These are phyloP conservation scores for Fusarium goolgardi DNA, from an alignment of 2,329 filamentous ascomycete species.

Conservation along the genomic window DNA sequence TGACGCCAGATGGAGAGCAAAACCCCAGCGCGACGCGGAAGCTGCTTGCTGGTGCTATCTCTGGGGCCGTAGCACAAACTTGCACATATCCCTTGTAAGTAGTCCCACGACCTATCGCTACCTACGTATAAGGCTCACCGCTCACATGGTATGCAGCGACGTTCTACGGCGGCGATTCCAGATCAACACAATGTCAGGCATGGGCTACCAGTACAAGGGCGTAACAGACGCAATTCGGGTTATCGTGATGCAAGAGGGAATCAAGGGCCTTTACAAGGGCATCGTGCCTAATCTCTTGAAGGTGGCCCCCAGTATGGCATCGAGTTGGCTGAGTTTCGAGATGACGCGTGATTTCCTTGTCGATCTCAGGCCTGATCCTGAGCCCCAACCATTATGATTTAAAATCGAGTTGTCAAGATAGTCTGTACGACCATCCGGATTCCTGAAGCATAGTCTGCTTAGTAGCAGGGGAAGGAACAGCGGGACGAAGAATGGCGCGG, in stretches of 20 bases:
- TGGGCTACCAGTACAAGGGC: constrained; percentile 95
- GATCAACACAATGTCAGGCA: constrained; percentile 98
- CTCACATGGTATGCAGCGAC: constrained; percentile 66
- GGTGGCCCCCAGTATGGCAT: constrained; percentile 98
- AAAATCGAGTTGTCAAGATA: constrained; percentile 39
- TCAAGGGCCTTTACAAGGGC: constrained; percentile 92
- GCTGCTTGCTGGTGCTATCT: constrained; percentile 88
- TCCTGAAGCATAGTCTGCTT: constrained; percentile 11
- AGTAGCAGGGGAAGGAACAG: constrained; percentile 11
- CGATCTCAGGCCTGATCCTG: constrained; percentile 62
- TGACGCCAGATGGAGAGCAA: constrained; percentile 88
- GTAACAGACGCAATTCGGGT: constrained; percentile 84
- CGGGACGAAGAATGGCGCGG: constrained; percentile 20
- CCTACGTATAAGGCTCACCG: constrained; percentile 40
- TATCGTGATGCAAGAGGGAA: constrained; percentile 85
- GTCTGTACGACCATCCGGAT: constrained; percentile 18
- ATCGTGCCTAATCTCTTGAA: constrained; percentile 96
- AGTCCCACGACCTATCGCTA: background rate
- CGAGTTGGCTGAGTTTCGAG: constrained; percentile 98
- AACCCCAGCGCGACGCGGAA: constrained; percentile 85
- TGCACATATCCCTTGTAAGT: constrained; percentile 97
- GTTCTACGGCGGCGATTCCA: constrained; percentile 94
- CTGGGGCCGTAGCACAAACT: constrained; percentile 95
- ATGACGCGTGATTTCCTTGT: constrained; percentile 89
- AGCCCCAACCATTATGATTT: constrained; percentile 45